A percentile compares a stretch with the other conserved stretches of the same genome.
Evolutionary conservation across 2,329 filamentous ascomycete species (phyloP).

Genomic region (Aspergillus pseudoviridinutans): DNA sequence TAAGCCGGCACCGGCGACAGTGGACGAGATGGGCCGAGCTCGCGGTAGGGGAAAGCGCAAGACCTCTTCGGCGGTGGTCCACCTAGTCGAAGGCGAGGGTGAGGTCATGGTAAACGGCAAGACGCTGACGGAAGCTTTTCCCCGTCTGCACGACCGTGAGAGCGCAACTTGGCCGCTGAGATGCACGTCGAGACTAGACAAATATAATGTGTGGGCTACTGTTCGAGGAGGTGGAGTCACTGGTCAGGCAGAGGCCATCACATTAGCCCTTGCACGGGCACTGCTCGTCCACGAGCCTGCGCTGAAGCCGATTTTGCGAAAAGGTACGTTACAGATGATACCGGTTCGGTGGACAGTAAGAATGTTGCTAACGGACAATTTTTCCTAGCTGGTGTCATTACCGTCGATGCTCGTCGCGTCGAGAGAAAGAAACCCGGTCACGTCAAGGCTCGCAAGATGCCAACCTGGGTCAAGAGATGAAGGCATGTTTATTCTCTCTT

Average conservation of each 20-base stretch:
- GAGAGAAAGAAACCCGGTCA: conserved; percentile 98
- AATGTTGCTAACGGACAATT: conserved; percentile 16
- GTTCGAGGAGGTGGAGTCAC: conserved; percentile 86
- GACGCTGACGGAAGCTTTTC: conserved; percentile 75
- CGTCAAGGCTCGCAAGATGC: conserved; percentile 96
- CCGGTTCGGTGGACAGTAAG: neutral
- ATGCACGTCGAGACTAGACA: conserved; percentile 76
- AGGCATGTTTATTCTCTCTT: conserved; percentile 21
- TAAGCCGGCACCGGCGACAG: conserved; percentile 54
- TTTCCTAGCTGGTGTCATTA: conserved; percentile 77
- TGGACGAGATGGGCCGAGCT: conserved; percentile 76
- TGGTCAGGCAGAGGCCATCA: conserved; percentile 92
- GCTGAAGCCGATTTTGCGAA: conserved; percentile 79
- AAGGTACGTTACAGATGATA: conserved; percentile 61
- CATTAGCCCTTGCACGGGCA: conserved; percentile 82
- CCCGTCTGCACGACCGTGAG: conserved; percentile 86
- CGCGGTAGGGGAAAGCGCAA: conserved; percentile 83
- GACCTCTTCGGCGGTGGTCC: conserved; percentile 77
- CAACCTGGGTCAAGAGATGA: conserved; percentile 89
- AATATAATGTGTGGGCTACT: conserved; percentile 92
- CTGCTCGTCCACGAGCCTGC: conserved; percentile 87
- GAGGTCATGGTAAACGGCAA: conserved; percentile 89
- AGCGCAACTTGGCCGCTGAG: conserved; percentile 90
- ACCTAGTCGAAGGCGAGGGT: conserved; percentile 87
- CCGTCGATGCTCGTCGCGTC: conserved; percentile 83